Conservation (phyloP, 495 filamentous ascomycete species). For the Cenococcum geophilum region DNA sequence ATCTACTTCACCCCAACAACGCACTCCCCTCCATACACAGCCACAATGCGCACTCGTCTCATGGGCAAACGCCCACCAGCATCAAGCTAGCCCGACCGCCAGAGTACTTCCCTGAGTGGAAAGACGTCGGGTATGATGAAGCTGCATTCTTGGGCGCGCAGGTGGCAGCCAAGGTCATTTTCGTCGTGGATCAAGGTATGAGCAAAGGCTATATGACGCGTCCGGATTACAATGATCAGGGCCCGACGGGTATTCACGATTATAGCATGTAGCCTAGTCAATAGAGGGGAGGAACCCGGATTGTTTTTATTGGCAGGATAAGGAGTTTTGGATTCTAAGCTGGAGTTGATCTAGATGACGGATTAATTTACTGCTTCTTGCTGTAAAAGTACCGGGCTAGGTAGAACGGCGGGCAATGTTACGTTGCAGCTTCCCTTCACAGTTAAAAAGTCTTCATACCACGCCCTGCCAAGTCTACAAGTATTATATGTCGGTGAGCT, state of each 20-base stretch:
- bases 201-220: constrained; percentile 68
- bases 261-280: constrained; percentile 27
- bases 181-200: constrained; percentile 62
- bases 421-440: too few species aligned
- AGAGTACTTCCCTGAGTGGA: constrained; percentile 91
- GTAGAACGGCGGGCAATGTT: too few species aligned
- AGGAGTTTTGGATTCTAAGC: constrained; percentile 4
- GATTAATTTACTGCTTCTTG: not conserved
- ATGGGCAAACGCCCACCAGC: constrained; percentile 81
- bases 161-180: constrained; percentile 68
- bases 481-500: too few species aligned
- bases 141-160: constrained; percentile 67
- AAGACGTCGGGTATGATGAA: constrained; percentile 62
- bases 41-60: constrained; percentile 61
- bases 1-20: constrained; percentile 40
- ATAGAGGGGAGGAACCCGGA: not conserved
- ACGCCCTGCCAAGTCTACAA: too few species aligned
- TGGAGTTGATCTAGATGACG: not conserved
- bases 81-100: constrained; percentile 75
- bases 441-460: too few species aligned
- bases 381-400: too few species aligned
- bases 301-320: not conserved
- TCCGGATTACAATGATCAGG: constrained; percentile 71
- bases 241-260: constrained; percentile 62
- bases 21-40: constrained; percentile 34